A percentile compares a stretch with the other conserved stretches of the same genome.
These are phyloP conservation scores for Verbascum thapsus DNA, from an alignment of 257 asterid genomes.

Conservation along the genomic window DNA sequence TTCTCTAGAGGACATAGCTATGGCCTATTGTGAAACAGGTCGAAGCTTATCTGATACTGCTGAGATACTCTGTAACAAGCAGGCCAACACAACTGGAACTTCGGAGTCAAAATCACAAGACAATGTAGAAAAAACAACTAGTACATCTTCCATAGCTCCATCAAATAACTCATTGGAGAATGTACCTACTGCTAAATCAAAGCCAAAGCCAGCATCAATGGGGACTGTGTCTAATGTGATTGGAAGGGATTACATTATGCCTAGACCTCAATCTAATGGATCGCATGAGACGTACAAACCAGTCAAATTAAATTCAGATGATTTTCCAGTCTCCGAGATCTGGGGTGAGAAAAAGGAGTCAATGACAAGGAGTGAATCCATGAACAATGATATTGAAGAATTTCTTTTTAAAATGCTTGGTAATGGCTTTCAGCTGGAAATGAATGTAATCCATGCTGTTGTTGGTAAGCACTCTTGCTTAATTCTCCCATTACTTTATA, in stretches of 20 bases:
- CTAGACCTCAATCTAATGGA: constrained; percentile 42
- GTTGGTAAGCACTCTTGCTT: constrained; percentile 55
- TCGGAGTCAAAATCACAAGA: constrained; percentile 34
- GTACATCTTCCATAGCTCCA: constrained; percentile 35
- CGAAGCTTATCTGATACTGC: constrained; percentile 42
- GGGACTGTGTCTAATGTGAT: constrained; percentile 74
- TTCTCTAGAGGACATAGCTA: constrained; percentile 72
- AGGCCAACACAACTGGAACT: constrained; percentile 31
- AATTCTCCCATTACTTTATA: background rate
- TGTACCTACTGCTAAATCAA: constrained; percentile 30
- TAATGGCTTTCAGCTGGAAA: constrained; percentile 66
- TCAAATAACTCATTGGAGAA: constrained; percentile 34
- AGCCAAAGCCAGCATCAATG: constrained; percentile 55
- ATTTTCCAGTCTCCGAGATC: constrained; percentile 54
- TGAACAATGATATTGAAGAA: constrained; percentile 50
- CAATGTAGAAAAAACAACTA: constrained; percentile 19
- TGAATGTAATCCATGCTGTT: constrained; percentile 55
- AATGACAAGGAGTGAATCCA: constrained; percentile 38
- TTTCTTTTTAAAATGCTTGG: constrained; percentile 80
- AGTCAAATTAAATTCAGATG: constrained; percentile 48
- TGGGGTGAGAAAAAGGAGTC: constrained; percentile 54
- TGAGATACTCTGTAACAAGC: constrained; percentile 45
- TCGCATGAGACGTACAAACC: constrained; percentile 51
- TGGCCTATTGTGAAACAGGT: constrained; percentile 68
- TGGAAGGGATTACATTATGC: constrained; percentile 54